These are phyloP conservation scores for Blastobotrys proliferans DNA, from an alignment of 1,139 yeast species.

Conservation along the genomic window DNA sequence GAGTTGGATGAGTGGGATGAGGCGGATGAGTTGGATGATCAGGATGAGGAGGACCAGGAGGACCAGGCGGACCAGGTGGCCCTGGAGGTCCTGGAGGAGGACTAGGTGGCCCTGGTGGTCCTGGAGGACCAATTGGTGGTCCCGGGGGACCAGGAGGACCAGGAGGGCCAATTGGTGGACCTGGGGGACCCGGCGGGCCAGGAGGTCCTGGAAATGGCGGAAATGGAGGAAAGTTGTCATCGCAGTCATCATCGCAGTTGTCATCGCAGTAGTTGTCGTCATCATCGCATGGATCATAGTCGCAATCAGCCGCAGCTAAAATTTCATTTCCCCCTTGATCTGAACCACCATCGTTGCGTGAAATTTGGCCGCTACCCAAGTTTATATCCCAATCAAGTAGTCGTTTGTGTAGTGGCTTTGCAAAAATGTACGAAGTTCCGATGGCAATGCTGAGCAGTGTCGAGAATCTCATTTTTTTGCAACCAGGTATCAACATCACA, in stretches of 20 bases:
- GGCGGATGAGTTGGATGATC: not conserved
- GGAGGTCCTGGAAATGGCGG: no score
- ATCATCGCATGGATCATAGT: not conserved
- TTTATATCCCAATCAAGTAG: no score
- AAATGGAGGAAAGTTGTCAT: not conserved
- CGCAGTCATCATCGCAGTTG: not conserved
- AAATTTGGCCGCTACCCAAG: no score
- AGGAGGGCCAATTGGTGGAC: not conserved
- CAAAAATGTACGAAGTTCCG: not conserved
- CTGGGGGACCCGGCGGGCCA: not conserved
- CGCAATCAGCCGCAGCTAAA: no score
- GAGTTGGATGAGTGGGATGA: not conserved
- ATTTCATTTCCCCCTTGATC: no score
- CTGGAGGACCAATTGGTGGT: not conserved
- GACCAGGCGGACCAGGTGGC: not conserved
- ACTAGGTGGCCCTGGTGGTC: not conserved
- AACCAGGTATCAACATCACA: no score
- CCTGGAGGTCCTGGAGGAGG: not conserved
- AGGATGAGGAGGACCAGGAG: not conserved
- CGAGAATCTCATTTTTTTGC: conserved; percentile 1
- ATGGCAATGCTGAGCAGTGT: conserved; percentile 2
- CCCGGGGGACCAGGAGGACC: not conserved
- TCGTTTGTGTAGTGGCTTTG: no score
- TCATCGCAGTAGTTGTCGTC: not conserved
- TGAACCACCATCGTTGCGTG: no score